These are phyloP conservation scores for Mortierella claussenii DNA, from an alignment of 192 early-diverging fungal genomes.

Conservation along the genomic window DNA sequence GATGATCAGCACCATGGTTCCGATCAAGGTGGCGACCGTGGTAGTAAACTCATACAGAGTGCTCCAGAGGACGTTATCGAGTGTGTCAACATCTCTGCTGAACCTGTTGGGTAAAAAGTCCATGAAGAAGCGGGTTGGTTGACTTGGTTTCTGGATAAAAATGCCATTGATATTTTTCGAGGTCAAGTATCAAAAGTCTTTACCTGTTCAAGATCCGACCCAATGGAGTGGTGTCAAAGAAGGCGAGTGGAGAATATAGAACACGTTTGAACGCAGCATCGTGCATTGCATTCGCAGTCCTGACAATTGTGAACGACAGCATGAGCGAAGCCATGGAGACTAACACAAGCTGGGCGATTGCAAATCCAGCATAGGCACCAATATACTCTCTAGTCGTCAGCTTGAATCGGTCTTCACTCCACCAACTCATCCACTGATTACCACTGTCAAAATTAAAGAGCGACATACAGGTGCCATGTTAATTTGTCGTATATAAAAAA, in stretches of 20 bases:
- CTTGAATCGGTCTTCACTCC: conserved; percentile 39
- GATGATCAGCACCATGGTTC: conserved; percentile 66
- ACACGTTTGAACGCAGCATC: conserved; percentile 69
- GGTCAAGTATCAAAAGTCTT: conserved; percentile 56
- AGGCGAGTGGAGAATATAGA: conserved; percentile 74
- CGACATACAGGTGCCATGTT: not conserved
- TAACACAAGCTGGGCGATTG: conserved; percentile 23
- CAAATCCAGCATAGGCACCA: conserved; percentile 30
- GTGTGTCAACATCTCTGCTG: conserved; percentile 74
- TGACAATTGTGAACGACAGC: conserved; percentile 57
- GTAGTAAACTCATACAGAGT: conserved; percentile 49
- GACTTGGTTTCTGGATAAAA: no score
- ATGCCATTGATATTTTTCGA: no score
- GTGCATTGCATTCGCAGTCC: conserved; percentile 71
- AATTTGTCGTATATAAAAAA: not conserved
- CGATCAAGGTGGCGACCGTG: conserved; percentile 40
- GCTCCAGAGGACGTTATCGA: conserved; percentile 65
- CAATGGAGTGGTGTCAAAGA: conserved; percentile 90
- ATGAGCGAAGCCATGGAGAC: conserved; percentile 28
- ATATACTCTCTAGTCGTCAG: conserved; percentile 23
- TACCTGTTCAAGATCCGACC: conserved; percentile 87
- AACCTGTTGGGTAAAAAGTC: conserved; percentile 64
- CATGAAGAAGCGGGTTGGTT: not conserved
- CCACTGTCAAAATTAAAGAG: conserved; percentile 9
- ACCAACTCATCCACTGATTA: conserved; percentile 54